Percentiles rank a stretch among this genome's conserved stretches.
Evolutionary conservation across 371 early-diverging fungal genomes (phyloP).

Genomic region (Parasitella parasitica): DNA sequence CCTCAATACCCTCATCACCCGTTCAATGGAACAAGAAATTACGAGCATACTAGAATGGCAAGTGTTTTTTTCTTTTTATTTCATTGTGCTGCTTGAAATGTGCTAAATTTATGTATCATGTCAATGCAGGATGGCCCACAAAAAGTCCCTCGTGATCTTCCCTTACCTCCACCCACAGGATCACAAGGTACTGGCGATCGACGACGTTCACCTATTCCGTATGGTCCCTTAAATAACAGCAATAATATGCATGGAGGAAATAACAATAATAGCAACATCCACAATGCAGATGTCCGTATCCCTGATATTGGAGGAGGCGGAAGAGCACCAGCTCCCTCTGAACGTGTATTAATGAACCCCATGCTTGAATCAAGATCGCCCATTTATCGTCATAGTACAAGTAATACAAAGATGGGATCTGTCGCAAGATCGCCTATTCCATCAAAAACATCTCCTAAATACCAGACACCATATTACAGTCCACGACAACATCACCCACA

Average conservation of each 20-base stretch:
- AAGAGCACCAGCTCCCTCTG: constrained; percentile 33
- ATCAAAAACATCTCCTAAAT: constrained; percentile 16
- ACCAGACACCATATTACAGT: constrained; percentile 3
- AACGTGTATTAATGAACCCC: constrained; percentile 36
- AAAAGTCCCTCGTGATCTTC: constrained; percentile 30
- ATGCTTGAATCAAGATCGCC: constrained; percentile 25
- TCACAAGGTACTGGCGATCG: constrained; percentile 5
- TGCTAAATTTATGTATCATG: neutral
- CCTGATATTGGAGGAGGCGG: constrained; percentile 39
- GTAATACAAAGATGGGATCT: constrained; percentile 4
- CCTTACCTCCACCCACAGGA: constrained; percentile 15
- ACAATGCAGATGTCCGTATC: constrained; percentile 28
- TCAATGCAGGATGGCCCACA: constrained; percentile 4
- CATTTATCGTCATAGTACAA: constrained; percentile 4
- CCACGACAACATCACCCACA: neutral
- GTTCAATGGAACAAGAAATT: neutral
- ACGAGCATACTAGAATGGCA: constrained; percentile 10
- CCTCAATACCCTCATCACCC: constrained; percentile 5
- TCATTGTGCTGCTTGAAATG: neutral
- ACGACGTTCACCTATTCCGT: constrained; percentile 24
- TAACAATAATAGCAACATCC: neutral
- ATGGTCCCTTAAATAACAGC: neutral
- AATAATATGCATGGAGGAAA: neutral
- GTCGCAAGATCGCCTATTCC: constrained; percentile 25
- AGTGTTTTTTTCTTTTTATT: neutral